Evolutionary conservation across 257 asterid species (phyloP).

Genomic region (Solanum megistacrolobum): DNA sequence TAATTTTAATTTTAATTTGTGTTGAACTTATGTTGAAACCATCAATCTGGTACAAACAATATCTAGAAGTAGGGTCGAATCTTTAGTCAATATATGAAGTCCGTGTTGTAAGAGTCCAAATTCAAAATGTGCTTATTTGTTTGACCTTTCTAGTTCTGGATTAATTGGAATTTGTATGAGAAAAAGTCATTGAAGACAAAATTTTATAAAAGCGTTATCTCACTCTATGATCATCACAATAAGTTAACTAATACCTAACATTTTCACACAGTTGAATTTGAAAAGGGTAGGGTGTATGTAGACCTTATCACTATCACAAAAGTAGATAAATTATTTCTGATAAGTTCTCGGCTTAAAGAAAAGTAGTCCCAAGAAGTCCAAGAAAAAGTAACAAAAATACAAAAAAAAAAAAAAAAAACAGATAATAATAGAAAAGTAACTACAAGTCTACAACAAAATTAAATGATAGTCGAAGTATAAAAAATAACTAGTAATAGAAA

Average conservation of each 20-base stretch:
- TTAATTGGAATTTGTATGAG: background rate
- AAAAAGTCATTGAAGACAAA: background rate
- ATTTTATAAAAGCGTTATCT: background rate
- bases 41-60: background rate
- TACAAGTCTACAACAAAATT: background rate
- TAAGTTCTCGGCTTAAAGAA: accelerated
- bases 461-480: background rate
- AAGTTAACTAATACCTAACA: background rate
- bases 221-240: background rate
- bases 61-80: background rate
- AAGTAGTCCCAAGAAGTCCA: background rate
- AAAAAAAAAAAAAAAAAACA: background rate
- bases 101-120: background rate
- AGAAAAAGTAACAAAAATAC: background rate
- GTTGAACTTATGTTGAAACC: background rate
- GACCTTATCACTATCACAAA: no score
- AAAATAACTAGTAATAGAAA: background rate
- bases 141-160: background rate
- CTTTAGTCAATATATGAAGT: background rate
- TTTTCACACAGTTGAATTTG: background rate
- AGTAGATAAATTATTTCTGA: accelerated
- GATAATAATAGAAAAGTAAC: background rate
- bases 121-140: background rate
- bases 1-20: background rate
- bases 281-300: background rate